These are phyloP conservation scores for Lithohypha guttulata DNA, from an alignment of 2,329 filamentous ascomycete species.

Conservation along the genomic window DNA sequence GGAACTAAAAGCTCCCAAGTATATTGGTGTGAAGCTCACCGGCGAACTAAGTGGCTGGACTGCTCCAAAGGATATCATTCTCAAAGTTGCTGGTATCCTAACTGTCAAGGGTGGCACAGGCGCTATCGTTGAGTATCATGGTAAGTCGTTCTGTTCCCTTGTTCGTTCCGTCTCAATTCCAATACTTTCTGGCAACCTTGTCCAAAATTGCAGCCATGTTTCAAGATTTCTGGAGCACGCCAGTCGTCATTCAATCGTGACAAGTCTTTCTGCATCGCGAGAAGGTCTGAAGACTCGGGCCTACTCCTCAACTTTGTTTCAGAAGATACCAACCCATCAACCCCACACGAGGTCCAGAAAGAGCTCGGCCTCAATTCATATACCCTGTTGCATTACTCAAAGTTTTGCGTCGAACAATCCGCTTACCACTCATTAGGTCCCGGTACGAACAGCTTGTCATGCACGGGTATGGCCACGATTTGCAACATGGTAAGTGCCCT, in stretches of 20 bases:
- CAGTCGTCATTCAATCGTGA: no score
- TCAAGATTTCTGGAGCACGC: no score
- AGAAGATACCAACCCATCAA: no score
- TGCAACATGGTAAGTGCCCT: slow-evolving; percentile 37
- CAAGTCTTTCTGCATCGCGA: no score
- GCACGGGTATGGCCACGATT: slow-evolving; percentile 82
- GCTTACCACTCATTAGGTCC: slow-evolving; percentile 38
- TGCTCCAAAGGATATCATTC: slow-evolving; percentile 89
- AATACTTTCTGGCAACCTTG: no score
- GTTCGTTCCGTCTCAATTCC: neutral
- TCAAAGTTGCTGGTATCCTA: slow-evolving; percentile 91
- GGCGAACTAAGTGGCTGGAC: slow-evolving; percentile 85
- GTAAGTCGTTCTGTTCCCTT: slow-evolving; percentile 10
- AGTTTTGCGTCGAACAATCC: no score
- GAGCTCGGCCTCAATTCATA: no score
- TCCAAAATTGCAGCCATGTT: no score
- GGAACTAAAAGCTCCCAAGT: slow-evolving; percentile 96
- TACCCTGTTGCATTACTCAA: no score
- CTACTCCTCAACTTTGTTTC: no score
- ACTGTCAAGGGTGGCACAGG: slow-evolving; percentile 98
- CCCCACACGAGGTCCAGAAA: no score
- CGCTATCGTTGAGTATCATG: slow-evolving; percentile 48
- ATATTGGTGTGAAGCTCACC: slow-evolving; percentile 92
- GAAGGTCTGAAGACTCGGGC: no score
- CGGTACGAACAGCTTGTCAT: slow-evolving; percentile 62